These are phyloP conservation scores for Volvox reticuliferus DNA, from an alignment of 139 green algal species.

Conservation along the genomic window DNA sequence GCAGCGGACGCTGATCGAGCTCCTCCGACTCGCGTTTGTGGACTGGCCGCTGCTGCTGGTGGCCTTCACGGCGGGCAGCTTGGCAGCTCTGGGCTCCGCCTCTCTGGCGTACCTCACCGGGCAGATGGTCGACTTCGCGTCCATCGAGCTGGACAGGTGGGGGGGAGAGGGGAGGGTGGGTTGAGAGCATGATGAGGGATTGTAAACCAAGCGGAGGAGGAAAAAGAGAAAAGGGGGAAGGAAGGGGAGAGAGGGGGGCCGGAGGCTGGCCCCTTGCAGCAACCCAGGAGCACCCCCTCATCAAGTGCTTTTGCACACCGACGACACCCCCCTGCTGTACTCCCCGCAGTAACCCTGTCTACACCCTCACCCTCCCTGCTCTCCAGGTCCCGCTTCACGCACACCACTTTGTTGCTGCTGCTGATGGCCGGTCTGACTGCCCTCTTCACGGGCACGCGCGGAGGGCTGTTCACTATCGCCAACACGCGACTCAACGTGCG, in stretches of 20 bases:
- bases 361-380: too few species aligned
- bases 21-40: conserved; percentile 64
- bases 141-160: conserved; percentile 76
- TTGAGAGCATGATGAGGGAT: background rate
- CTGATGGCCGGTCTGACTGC: conserved; percentile 69
- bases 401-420: conserved; percentile 75
- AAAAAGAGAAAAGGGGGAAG: background rate
- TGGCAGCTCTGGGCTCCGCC: conserved; percentile 75
- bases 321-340: too few species aligned
- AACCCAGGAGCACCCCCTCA: too few species aligned
- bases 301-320: background rate
- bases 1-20: conserved; percentile 61
- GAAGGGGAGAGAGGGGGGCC: too few species aligned
- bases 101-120: conserved; percentile 85
- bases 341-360: too few species aligned
- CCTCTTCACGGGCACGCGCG: conserved; percentile 79
- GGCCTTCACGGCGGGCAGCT: conserved; percentile 70
- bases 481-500: conserved; percentile 73
- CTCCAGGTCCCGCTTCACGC: conserved; percentile 61
- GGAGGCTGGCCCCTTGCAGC: background rate
- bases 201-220: too few species aligned
- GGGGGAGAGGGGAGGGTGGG: background rate
- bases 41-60: conserved; percentile 71
- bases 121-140: conserved; percentile 85
- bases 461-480: conserved; percentile 80